phyloP scores from a whole-genome alignment of 352 stramenopile species.

The Phytophthora citrophthora region DNA sequence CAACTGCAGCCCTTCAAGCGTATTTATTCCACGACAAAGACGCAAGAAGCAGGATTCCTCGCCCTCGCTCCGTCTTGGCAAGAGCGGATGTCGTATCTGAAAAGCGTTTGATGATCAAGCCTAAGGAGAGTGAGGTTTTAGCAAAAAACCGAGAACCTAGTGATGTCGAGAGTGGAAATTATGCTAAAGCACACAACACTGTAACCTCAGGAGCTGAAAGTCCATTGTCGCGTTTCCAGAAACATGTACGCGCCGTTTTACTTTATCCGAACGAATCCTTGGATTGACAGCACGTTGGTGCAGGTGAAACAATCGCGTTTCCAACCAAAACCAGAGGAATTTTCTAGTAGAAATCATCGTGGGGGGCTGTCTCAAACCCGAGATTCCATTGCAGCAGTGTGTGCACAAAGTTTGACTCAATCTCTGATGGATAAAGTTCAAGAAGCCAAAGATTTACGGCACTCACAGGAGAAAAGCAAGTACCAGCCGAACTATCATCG shows the following conservation, averaged over 20 bases:
- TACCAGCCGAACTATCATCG: background rate
- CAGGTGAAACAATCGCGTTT: conserved; percentile 17
- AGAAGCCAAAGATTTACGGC: conserved; percentile 43
- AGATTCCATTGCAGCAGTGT: background rate
- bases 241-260: conserved; percentile 31
- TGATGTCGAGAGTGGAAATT: background rate
- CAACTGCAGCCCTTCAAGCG: conserved; percentile 13
- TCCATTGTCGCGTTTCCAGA: conserved; percentile 53
- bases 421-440: conserved; percentile 48
- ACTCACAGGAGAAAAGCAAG: background rate
- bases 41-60: conserved; percentile 20
- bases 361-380: background rate
- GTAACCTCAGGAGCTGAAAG: conserved; percentile 23
- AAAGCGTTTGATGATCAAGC: background rate
- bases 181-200: background rate
- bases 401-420: conserved; percentile 15
- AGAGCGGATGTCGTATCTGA: background rate
- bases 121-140: background rate
- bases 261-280: background rate
- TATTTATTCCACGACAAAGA: conserved; percentile 25
- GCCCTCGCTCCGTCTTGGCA: background rate
- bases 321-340: background rate
- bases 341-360: background rate
- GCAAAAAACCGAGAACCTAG: background rate
- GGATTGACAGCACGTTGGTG: conserved; percentile 15